A percentile compares a stretch with the other conserved stretches of the same genome.
Conservation (phyloP, 306 rosid genomes). For the Abrus pulchellus region DNA sequence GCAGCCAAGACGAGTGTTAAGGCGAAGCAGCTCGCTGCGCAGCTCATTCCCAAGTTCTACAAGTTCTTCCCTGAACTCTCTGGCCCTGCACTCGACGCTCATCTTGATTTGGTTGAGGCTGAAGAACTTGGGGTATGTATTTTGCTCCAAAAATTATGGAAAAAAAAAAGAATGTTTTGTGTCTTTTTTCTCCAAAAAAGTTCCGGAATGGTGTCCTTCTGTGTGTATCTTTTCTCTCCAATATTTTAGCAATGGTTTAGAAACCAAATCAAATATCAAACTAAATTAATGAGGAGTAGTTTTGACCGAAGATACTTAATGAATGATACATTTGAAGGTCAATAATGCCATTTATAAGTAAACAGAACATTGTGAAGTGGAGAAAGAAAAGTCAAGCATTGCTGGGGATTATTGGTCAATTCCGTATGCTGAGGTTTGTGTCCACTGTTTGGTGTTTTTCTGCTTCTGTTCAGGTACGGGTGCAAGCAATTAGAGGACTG, state of each 20-base stretch:
- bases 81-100: slow-evolving; percentile 76
- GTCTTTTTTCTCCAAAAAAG: too few relatives aligned
- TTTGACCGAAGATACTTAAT: neutral
- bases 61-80: slow-evolving; percentile 90
- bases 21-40: slow-evolving; percentile 96
- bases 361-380: neutral
- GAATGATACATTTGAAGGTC: neutral
- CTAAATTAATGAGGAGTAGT: neutral
- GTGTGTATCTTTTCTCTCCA: neutral
- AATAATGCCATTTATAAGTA: neutral
- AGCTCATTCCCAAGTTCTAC: slow-evolving; percentile 93
- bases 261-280: neutral
- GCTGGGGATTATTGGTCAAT: neutral
- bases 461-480: slow-evolving; percentile 77
- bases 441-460: slow-evolving; percentile 13
- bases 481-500: slow-evolving; percentile 96
- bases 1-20: slow-evolving; percentile 86
- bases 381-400: neutral
- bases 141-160: neutral
- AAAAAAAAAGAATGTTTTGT: too few relatives aligned
- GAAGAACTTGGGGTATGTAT: slow-evolving; percentile 93
- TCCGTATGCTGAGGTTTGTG: slow-evolving; percentile 22
- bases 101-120: slow-evolving; percentile 93
- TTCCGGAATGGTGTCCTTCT: too few relatives aligned
- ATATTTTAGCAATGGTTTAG: neutral